phyloP scores from a whole-genome alignment of 495 filamentous ascomycete species.

The Aspergillus saccharolyticus region DNA sequence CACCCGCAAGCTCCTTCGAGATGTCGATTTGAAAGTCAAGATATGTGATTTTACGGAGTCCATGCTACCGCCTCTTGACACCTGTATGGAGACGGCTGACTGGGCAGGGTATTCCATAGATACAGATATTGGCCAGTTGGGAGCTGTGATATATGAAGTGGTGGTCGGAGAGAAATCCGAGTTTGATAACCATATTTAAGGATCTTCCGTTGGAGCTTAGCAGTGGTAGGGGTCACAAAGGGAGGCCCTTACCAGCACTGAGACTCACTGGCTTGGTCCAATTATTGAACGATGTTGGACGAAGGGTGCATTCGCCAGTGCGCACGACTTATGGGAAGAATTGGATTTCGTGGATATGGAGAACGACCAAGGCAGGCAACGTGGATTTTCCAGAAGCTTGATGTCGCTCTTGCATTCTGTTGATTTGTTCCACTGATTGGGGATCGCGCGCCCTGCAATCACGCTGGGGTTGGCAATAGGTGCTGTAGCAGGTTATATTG shows the following conservation, averaged over 20 bases:
- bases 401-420: neutral
- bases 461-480: neutral
- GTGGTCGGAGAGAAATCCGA: constrained; percentile 5
- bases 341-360: neutral
- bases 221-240: constrained; percentile 6
- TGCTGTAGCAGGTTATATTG: neutral
- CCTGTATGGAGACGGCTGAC: constrained; percentile 19
- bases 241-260: constrained; percentile 12
- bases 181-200: constrained; percentile 13
- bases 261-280: constrained; percentile 8
- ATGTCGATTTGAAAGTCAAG: constrained; percentile 20
- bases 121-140: constrained; percentile 14
- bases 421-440: neutral
- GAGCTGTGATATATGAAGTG: neutral
- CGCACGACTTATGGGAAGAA: constrained; percentile 6
- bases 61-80: constrained; percentile 14
- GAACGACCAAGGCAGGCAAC: neutral
- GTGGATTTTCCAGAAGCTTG: neutral
- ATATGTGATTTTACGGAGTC: constrained; percentile 25
- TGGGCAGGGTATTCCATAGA: constrained; percentile 16
- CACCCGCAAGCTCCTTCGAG: constrained; percentile 24
- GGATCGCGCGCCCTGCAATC: neutral
- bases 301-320: constrained; percentile 4
- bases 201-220: constrained; percentile 1
- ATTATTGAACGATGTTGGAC: constrained; percentile 15